Percentiles rank a stretch among this genome's conserved stretches.
phyloP scores from a whole-genome alignment of 805 yeast species.

The Jamesozyma hellenica region DNA sequence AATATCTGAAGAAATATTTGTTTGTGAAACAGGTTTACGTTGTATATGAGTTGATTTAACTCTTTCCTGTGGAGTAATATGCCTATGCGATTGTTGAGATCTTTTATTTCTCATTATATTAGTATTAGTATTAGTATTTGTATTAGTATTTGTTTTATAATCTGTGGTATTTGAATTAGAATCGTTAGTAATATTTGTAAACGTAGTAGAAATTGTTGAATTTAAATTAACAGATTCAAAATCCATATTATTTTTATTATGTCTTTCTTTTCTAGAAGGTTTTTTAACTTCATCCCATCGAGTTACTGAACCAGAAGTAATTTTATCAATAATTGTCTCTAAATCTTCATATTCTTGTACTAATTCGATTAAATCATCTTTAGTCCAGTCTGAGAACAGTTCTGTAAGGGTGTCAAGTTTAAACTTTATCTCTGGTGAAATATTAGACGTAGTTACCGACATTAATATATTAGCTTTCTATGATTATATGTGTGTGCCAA shows the following conservation, averaged over 20 bases:
- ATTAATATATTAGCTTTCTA: neutral
- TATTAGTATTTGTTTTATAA: neutral
- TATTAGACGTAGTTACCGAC: slow-evolving; percentile 14
- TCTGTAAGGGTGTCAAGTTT: slow-evolving; percentile 56
- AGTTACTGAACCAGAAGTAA: slow-evolving; percentile 79
- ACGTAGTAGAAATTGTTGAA: neutral
- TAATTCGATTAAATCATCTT: slow-evolving; percentile 68
- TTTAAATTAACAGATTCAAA: neutral
- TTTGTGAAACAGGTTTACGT: slow-evolving; percentile 19
- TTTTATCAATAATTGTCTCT: slow-evolving; percentile 73
- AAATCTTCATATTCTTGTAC: slow-evolving; percentile 69
- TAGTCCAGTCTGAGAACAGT: slow-evolving; percentile 91
- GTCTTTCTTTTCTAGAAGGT: slow-evolving; percentile 46
- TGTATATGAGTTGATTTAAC: slow-evolving; percentile 21
- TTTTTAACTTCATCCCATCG: slow-evolving; percentile 91
- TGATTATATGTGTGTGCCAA: neutral
- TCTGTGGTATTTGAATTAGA: neutral
- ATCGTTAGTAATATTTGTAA: neutral
- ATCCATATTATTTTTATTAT: slow-evolving; percentile 6
- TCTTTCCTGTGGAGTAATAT: slow-evolving; percentile 10
- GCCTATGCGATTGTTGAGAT: slow-evolving; percentile 1
- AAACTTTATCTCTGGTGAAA: slow-evolving; percentile 27
- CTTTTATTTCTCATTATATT: neutral
- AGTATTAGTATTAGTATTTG: neutral
- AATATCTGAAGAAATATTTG: slow-evolving; percentile 18